Conservation (phyloP, 176 grass and related monocot species). For the Triticum monococcum region DNA sequence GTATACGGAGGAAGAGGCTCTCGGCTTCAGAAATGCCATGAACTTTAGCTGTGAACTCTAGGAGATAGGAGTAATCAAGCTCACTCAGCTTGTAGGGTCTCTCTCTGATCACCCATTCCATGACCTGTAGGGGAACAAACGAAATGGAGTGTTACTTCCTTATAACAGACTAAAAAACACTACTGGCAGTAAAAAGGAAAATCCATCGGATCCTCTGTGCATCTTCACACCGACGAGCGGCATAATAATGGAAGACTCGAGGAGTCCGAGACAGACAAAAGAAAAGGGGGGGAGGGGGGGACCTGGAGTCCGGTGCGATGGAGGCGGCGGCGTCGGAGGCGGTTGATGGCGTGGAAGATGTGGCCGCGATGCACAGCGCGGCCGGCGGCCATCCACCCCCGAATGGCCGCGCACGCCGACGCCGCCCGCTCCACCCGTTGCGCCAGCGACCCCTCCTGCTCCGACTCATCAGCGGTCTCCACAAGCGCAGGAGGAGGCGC, state of each 20-base stretch:
- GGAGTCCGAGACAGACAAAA: background rate
- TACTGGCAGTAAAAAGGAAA: too few relatives aligned
- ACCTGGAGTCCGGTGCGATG: slow-evolving; percentile 74
- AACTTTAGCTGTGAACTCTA: slow-evolving; percentile 91
- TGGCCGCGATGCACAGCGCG: slow-evolving; percentile 67
- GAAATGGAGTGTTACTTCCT: background rate
- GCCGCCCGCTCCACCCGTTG: slow-evolving; percentile 65
- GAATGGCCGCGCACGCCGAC: slow-evolving; percentile 68
- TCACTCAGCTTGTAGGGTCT: slow-evolving; percentile 86
- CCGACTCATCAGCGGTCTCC: background rate
- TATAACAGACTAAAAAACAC: background rate
- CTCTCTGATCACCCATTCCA: slow-evolving; percentile 98
- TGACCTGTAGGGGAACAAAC: slow-evolving; percentile 45
- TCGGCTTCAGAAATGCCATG: slow-evolving; percentile 79
- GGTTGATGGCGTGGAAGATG: slow-evolving; percentile 82
- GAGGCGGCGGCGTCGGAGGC: slow-evolving; percentile 59
- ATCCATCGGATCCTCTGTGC: background rate
- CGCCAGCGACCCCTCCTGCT: slow-evolving; percentile 47
- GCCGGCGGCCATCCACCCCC: slow-evolving; percentile 77
- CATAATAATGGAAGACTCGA: background rate
- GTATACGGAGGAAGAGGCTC: slow-evolving; percentile 76
- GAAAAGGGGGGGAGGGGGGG: background rate
- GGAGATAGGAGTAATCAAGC: slow-evolving; percentile 86
- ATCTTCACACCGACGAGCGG: background rate
- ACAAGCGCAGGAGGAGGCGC: background rate